A percentile compares a stretch with the other conserved stretches of the same genome.
Evolutionary conservation across 176 grass and related monocot genomes (phyloP).

Genomic region (Lolium perenne): DNA sequence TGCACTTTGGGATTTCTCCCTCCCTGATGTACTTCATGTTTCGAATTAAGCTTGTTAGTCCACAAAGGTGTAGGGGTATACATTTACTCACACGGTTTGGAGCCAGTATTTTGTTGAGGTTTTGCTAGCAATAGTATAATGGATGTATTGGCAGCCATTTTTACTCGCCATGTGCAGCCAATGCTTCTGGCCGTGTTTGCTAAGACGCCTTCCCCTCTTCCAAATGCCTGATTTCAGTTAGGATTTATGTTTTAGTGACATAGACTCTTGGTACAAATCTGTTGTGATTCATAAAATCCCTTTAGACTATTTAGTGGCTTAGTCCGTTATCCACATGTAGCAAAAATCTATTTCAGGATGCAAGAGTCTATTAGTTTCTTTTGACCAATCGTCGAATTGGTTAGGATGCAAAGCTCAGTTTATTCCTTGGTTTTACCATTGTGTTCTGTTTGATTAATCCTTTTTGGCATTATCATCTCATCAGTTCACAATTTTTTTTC

Average conservation of each 20-base stretch:
- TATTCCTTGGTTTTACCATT: neutral
- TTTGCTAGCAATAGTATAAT: neutral
- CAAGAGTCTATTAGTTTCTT: neutral
- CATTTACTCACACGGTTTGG: neutral
- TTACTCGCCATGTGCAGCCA: neutral
- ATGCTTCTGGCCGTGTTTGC: neutral
- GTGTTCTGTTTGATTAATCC: conserved; percentile 27
- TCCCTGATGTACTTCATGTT: neutral
- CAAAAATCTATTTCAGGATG: neutral
- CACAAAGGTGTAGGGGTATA: conserved; percentile 19
- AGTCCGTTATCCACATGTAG: neutral
- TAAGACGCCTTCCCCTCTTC: neutral
- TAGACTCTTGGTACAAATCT: neutral
- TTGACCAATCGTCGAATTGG: neutral
- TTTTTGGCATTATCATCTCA: conserved; percentile 20
- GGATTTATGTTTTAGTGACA: neutral
- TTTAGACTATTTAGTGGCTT: conserved; percentile 6
- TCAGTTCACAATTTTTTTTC: conserved; percentile 14
- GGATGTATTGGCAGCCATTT: neutral
- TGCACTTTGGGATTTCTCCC: neutral
- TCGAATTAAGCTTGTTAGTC: conserved; percentile 5
- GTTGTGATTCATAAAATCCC: conserved; percentile 10
- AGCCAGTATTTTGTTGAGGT: conserved; percentile 6
- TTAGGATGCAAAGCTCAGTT: conserved; percentile 26
- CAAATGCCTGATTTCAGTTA: conserved; percentile 24